These are phyloP conservation scores for Bipolaris gigantea DNA, from an alignment of 2,329 filamentous ascomycete species.

Conservation along the genomic window DNA sequence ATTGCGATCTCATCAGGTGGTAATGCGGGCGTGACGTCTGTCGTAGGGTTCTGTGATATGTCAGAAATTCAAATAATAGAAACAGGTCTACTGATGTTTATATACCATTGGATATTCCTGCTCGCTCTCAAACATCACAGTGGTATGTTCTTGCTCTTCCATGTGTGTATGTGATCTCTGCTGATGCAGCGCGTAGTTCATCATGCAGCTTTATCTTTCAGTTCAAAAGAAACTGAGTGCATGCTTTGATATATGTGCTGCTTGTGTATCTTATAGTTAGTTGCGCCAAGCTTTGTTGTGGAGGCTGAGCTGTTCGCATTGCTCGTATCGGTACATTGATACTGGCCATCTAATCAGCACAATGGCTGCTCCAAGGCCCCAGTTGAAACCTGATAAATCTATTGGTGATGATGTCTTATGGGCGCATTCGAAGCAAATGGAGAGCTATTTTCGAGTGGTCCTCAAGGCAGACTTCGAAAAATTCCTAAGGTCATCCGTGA, in stretches of 20 bases:
- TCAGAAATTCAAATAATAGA: not conserved
- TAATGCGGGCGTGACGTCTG: not conserved
- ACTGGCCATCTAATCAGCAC: not conserved
- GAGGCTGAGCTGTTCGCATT: conserved; percentile 22
- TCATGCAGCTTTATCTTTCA: not conserved
- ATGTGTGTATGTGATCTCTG: not conserved
- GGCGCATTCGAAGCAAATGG: not conserved
- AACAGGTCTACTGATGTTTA: not conserved
- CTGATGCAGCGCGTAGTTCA: not conserved
- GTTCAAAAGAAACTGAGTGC: not conserved
- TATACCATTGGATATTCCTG: not conserved
- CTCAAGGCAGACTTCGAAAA: not conserved
- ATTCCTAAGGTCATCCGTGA: too few relatives aligned
- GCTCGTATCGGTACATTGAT: conserved; percentile 11
- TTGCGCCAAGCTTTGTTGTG: conserved; percentile 16
- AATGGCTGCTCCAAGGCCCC: too few relatives aligned
- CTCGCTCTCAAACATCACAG: not conserved
- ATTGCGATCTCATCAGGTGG: not conserved
- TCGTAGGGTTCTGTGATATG: not conserved
- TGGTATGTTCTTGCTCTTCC: not conserved
- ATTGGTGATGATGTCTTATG: not conserved
- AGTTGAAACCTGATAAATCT: not conserved
- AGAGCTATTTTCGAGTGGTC: too few relatives aligned
- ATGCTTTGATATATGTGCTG: not conserved
- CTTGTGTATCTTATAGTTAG: not conserved